A percentile compares a stretch with the other conserved stretches of the same genome.
These are phyloP conservation scores for Suhomyces xylopsoci DNA, from an alignment of 805 yeast genomes.

Conservation along the genomic window DNA sequence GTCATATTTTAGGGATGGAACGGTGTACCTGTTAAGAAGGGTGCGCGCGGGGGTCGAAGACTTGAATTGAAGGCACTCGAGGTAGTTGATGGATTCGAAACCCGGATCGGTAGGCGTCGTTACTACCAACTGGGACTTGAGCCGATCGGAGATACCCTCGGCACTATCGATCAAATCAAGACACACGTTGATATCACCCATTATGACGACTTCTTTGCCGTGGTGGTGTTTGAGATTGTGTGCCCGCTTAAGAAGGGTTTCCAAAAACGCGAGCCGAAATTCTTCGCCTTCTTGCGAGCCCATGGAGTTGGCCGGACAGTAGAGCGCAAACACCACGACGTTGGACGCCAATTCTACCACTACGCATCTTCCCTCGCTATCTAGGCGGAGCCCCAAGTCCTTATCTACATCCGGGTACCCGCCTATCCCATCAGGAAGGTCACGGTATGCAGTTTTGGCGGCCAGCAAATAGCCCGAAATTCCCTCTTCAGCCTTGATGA, in stretches of 20 bases:
- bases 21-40: slow-evolving; percentile 26
- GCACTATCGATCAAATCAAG: slow-evolving; percentile 82
- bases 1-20: slow-evolving; percentile 16
- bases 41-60: slow-evolving; percentile 25
- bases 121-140: slow-evolving; percentile 16
- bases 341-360: slow-evolving; percentile 67
- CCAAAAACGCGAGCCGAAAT: slow-evolving; percentile 57
- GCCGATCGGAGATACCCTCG: slow-evolving; percentile 51
- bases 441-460: slow-evolving; percentile 8
- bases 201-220: slow-evolving; percentile 68
- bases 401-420: slow-evolving; percentile 56
- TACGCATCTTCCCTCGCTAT: slow-evolving; percentile 81
- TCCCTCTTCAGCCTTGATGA: slow-evolving; percentile 85
- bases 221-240: slow-evolving; percentile 42
- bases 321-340: slow-evolving; percentile 60
- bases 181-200: slow-evolving; percentile 89
- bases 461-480: slow-evolving; percentile 57
- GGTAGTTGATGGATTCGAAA: slow-evolving; percentile 25
- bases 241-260: slow-evolving; percentile 59
- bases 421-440: slow-evolving; percentile 47
- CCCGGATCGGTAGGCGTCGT: slow-evolving; percentile 17
- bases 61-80: slow-evolving; percentile 36
- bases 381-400: slow-evolving; percentile 48
- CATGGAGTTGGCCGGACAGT: slow-evolving; percentile 90
- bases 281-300: slow-evolving; percentile 63